phyloP scores from a whole-genome alignment of 352 stramenopile genomes.

The Phytophthora sansomeana region DNA sequence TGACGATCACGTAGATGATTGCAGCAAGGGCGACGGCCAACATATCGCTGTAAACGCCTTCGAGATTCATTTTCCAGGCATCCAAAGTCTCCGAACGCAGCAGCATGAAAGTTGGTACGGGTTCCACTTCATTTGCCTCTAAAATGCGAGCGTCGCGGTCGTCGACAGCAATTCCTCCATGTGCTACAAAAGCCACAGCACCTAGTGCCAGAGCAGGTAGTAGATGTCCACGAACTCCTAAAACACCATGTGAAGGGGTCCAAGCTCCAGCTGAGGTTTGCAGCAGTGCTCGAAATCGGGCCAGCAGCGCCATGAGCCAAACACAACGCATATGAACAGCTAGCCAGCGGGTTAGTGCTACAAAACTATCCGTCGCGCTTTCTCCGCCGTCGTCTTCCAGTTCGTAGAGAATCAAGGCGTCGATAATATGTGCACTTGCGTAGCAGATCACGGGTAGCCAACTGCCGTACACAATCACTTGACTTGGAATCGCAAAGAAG shows the following conservation, averaged over 20 bases:
- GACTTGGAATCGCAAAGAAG: conserved; percentile 57
- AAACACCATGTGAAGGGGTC: conserved; percentile 56
- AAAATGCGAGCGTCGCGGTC: conserved; percentile 56
- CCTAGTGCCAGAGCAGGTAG: conserved; percentile 44
- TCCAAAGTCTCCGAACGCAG: conserved; percentile 61
- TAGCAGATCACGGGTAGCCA: conserved; percentile 60
- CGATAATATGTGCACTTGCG: conserved; percentile 56
- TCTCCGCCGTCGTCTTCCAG: conserved; percentile 52
- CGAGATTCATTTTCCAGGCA: conserved; percentile 67
- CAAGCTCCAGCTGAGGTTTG: conserved; percentile 58
- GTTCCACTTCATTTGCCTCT: conserved; percentile 63
- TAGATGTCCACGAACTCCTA: conserved; percentile 50
- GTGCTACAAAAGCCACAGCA: conserved; percentile 49
- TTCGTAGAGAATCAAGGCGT: conserved; percentile 61
- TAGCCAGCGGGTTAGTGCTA: conserved; percentile 44
- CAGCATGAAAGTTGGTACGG: conserved; percentile 62
- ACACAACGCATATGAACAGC: conserved; percentile 60
- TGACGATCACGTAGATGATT: conserved; percentile 43
- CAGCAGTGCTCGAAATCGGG: conserved; percentile 52
- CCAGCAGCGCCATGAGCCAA: conserved; percentile 56
- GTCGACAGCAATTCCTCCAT: conserved; percentile 40
- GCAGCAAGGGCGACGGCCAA: conserved; percentile 52
- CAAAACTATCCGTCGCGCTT: conserved; percentile 43
- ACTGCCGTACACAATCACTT: conserved; percentile 63
- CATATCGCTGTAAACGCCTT: conserved; percentile 61